A percentile compares a stretch with the other conserved stretches of the same genome.
These are phyloP conservation scores for Penicillium odoratum DNA, from an alignment of 495 filamentous ascomycete species.

Conservation along the genomic window DNA sequence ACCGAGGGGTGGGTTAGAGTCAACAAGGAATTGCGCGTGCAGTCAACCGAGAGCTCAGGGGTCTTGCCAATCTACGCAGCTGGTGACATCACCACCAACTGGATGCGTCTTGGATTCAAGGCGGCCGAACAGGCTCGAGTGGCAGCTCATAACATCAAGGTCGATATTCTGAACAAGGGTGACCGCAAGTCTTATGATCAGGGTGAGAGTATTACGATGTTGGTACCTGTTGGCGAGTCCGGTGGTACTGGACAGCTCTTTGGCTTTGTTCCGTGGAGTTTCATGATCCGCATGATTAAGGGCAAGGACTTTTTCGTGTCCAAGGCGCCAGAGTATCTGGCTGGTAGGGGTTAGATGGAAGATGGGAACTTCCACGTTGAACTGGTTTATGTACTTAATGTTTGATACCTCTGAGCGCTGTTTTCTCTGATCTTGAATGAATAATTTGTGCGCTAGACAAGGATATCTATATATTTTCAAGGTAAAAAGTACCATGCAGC, in stretches of 20 bases:
- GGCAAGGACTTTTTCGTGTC: slow-evolving; percentile 39
- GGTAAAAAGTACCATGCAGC: background rate
- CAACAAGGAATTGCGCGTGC: slow-evolving; percentile 54
- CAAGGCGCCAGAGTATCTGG: slow-evolving; percentile 24
- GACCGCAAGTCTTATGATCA: slow-evolving; percentile 27
- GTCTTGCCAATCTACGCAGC: slow-evolving; percentile 33
- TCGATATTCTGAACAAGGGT: slow-evolving; percentile 26
- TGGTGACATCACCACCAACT: slow-evolving; percentile 42
- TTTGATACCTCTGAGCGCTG: background rate
- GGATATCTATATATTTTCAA: background rate
- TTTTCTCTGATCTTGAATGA: background rate
- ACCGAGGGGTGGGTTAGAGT: slow-evolving; percentile 53
- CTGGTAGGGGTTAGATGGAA: slow-evolving; percentile 16
- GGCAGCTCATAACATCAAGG: slow-evolving; percentile 36
- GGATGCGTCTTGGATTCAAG: slow-evolving; percentile 31
- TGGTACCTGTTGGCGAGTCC: slow-evolving; percentile 45
- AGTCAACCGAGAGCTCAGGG: slow-evolving; percentile 26
- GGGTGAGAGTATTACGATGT: slow-evolving; percentile 30
- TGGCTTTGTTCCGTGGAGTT: slow-evolving; percentile 40
- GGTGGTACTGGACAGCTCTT: slow-evolving; percentile 53
- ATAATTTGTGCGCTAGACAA: background rate
- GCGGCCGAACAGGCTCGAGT: slow-evolving; percentile 28
- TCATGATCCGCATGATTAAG: slow-evolving; percentile 50
- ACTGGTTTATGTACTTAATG: background rate
- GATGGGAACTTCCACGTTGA: background rate